Conservation (phyloP, 2,329 filamentous ascomycete species). For the Fusarium papillatum region DNA sequence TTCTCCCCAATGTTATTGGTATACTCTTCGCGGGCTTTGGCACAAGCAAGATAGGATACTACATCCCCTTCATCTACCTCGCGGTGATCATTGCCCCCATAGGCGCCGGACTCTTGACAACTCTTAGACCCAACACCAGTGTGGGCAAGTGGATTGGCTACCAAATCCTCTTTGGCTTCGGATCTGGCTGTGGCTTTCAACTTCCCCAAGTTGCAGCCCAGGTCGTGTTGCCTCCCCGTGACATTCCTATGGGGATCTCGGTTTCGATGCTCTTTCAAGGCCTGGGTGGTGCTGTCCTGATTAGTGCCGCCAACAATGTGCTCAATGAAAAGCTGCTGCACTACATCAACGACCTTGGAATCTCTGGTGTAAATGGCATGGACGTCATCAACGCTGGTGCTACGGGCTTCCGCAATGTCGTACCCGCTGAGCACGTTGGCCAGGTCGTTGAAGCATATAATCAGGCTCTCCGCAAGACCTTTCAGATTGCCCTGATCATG, state of each 20-base stretch:
- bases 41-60: slow-evolving; percentile 51
- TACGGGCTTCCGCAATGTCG: slow-evolving; percentile 8
- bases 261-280: background rate
- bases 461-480: slow-evolving; percentile 67
- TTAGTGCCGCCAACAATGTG: background rate
- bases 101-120: slow-evolving; percentile 57
- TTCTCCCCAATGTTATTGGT: slow-evolving; percentile 34
- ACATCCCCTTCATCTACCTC: slow-evolving; percentile 52
- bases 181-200: slow-evolving; percentile 6
- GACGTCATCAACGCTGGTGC: slow-evolving; percentile 13
- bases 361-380: slow-evolving; percentile 27
- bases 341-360: background rate
- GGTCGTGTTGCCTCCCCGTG: background rate
- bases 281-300: background rate
- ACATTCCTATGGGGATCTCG: slow-evolving; percentile 10
- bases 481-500: slow-evolving; percentile 71
- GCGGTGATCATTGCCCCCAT: slow-evolving; percentile 47
- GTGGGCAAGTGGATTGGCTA: slow-evolving; percentile 41
- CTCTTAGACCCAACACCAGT: slow-evolving; percentile 38
- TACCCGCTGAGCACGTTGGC: slow-evolving; percentile 2
- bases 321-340: background rate
- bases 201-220: slow-evolving; percentile 10
- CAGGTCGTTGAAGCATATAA: slow-evolving; percentile 66
- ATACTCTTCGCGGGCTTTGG: slow-evolving; percentile 39
- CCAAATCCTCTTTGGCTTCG: slow-evolving; percentile 54